Evolutionary conservation across 306 rosid species (phyloP), one percentile per base, ranked within the genome.

Genomic region (Astragalus membranaceus): DNA sequence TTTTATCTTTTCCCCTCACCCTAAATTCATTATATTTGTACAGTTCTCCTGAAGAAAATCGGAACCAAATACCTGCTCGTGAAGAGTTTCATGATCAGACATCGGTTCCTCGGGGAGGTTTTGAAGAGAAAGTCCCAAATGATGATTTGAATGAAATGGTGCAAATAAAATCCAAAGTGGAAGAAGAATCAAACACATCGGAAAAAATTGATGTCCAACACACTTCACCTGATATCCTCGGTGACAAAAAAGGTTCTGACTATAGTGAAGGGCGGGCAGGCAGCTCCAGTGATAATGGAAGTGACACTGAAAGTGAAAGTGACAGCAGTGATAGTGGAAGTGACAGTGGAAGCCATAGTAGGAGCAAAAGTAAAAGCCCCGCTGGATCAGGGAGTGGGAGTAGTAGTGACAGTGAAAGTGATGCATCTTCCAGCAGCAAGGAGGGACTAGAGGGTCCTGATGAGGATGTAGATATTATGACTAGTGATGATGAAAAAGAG

Each of bases 401-500:
- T 78, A 91, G 94, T 54, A 88, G 92, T 52, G 98, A 94, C 72
- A 91, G 97, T 67, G 99, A 91, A 80, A 95, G 95, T 35, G 99
- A 91, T 26, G 86, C 86, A 32, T 89, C 99, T 75, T 85, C 95
- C 64, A 95, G 89, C 76, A 87, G 99, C 81, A 84, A 89, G 81
- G 87, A 87, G 54, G 75, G 65, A n/a, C 63, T 32, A 13, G 79
- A 79, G 76, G 99, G 79, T 72, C 89, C 97, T 71, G 99, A 95
- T 64, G 96, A 78, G 92, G 99, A 95, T 69, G 95, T 95, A 52
- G 92, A 95, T 82, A 95, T 95, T 63, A 83, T 95, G 96, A 87
- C 92, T n/a, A 89, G 98, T 78, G 96, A 91, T 69, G 99, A 94
- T 87, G 99, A 95, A 54, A 89, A 89, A 69, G 96, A 87, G 78